Percentiles rank a stretch among this genome's conserved stretches.
Conservation (phyloP, 352 stramenopile species). For the Thraustochytrium striatum region DNA sequence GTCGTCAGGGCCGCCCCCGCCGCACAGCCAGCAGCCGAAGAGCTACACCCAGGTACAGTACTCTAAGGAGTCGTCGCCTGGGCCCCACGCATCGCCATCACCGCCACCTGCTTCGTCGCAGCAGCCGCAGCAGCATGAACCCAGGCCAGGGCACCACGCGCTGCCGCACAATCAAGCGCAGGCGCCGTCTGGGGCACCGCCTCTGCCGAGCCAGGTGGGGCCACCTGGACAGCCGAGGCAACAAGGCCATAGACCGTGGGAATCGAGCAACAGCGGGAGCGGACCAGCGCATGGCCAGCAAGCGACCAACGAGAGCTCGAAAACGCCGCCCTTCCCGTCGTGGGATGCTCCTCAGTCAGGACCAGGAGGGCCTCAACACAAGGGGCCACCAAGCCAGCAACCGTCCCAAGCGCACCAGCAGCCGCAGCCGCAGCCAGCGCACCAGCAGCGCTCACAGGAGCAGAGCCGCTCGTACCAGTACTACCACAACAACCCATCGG, state of each 20-base stretch:
- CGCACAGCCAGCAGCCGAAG: no score
- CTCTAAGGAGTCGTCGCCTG: no score
- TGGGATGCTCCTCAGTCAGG: neutral
- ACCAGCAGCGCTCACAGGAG: neutral
- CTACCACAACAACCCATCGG: neutral
- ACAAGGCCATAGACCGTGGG: neutral
- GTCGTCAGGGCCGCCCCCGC: no score
- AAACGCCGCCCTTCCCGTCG: neutral
- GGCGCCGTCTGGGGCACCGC: no score
- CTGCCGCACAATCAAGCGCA: no score
- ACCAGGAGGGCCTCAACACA: neutral
- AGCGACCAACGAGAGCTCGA: neutral
- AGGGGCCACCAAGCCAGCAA: neutral
- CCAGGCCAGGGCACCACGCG: no score
- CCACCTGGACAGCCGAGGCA: neutral
- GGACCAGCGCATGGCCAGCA: neutral
- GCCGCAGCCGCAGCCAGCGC: neutral
- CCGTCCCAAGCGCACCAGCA: neutral
- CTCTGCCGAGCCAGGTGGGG: no score
- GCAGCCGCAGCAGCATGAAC: no score
- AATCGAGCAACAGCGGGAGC: neutral
- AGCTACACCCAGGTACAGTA: no score
- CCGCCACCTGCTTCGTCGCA: no score
- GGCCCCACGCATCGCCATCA: no score
- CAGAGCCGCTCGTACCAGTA: neutral